Base-by-base conservation (phyloP, 1,284 basidiomycete genomes). In the Rhodotorula glutinis region DNA sequence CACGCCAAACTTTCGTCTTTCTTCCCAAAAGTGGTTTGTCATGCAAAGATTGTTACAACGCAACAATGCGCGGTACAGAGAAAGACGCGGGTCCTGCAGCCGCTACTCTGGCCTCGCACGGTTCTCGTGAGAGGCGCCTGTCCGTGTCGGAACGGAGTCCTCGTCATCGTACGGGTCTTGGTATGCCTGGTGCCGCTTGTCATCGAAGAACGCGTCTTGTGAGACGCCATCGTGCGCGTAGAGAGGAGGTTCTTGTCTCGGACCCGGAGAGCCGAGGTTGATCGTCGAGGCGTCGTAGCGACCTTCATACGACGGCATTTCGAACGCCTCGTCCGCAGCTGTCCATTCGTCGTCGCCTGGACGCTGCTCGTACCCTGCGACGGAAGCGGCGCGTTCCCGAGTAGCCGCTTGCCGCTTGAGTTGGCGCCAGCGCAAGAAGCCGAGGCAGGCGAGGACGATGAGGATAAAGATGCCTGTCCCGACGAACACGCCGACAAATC, bases 401-500 rank as follows among this genome's bases (percentile, higher is more conserved):
- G 2, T 17, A 9, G 49, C 49, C 11, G 55, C 29, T 17, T 27
- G 40, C 23, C 62, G 65, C 10, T 59, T 49, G 23, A 69, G 49
- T 1, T 43, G 52, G 19, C 72, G 62, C 38, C 33, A 63, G 17
- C 67, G 65, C 5, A 53, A 52, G 51, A 65, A 44, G 21, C 33
- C 52, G 60, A 65, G 46, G 27, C 40, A 44, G 27, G 44, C 17
- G 25, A 71, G n/a, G 53, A 66, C 47, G 62, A 58, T 0, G 47
- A 72, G 58, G 27, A 65, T 29, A 43, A 65, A 41, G 57, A 71
- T 27, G 27, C 64, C 66, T 4, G 46, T 60, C 11, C 54, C 72
- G 56, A 66, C 64, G 38, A 73, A 60, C 40, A 73, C 64, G 41
- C 69, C 69, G 51, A 71, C 70, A 54, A 73, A 73, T 14, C 72